Conservation (phyloP, 768 basidiomycete species). For the Calocybe gangraenosa region DNA sequence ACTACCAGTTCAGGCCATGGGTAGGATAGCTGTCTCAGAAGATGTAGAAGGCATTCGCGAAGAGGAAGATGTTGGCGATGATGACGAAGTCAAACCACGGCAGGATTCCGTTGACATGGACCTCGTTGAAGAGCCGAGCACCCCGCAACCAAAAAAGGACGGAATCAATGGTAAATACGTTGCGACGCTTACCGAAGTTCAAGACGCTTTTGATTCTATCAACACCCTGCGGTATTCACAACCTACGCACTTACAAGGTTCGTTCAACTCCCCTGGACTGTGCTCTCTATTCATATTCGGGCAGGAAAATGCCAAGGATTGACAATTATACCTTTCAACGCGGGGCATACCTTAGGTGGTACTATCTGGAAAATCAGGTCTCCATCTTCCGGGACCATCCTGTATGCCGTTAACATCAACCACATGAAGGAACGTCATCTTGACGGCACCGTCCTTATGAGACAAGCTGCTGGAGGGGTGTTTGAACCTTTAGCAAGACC, state of each 20-base stretch:
- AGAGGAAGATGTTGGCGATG: slow-evolving; percentile 64
- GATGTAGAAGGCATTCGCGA: slow-evolving; percentile 80
- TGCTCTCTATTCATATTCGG: slow-evolving; percentile 8
- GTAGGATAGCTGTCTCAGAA: slow-evolving; percentile 84
- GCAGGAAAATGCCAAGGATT: slow-evolving; percentile 87
- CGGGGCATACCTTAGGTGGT: slow-evolving; percentile 93
- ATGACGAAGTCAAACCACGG: slow-evolving; percentile 19
- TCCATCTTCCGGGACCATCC: slow-evolving; percentile 90
- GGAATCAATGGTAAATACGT: slow-evolving; percentile 55
- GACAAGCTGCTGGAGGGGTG: slow-evolving; percentile 67
- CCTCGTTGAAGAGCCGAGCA: slow-evolving; percentile 21
- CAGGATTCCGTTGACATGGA: slow-evolving; percentile 24
- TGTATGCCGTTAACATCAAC: slow-evolving; percentile 94
- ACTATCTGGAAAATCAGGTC: slow-evolving; percentile 99
- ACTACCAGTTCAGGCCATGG: slow-evolving; percentile 94
- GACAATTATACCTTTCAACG: slow-evolving; percentile 92
- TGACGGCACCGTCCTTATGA: slow-evolving; percentile 86
- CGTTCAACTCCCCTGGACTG: slow-evolving; percentile 16
- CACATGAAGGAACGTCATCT: slow-evolving; percentile 95
- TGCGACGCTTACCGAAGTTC: slow-evolving; percentile 78
- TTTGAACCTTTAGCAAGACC: slow-evolving; percentile 87
- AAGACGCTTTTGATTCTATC: slow-evolving; percentile 88
- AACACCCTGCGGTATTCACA: slow-evolving; percentile 94
- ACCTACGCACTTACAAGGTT: slow-evolving; percentile 92
- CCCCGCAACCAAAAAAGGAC: slow-evolving; percentile 21